A percentile compares a stretch with the other conserved stretches of the same genome.
Evolutionary conservation across 2,329 filamentous ascomycete species (phyloP).

Genomic region (Colletotrichum limetticola): DNA sequence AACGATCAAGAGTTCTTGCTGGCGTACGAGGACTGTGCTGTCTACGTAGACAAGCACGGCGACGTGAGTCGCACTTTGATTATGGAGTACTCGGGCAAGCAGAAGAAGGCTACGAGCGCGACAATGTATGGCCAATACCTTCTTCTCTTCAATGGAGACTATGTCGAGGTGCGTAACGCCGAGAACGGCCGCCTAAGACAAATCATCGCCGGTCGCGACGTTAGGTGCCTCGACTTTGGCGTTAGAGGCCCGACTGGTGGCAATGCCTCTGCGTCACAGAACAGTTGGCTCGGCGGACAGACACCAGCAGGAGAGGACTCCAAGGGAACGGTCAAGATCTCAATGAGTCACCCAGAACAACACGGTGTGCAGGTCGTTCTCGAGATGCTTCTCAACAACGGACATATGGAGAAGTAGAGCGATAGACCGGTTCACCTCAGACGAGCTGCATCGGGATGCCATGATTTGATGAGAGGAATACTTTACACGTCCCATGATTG

Average conservation of each 20-base stretch:
- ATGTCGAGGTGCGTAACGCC: slow-evolving; percentile 96
- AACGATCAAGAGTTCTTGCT: slow-evolving; percentile 93
- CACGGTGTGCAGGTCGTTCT: slow-evolving; percentile 88
- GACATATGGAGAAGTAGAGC: slow-evolving; percentile 66
- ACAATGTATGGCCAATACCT: slow-evolving; percentile 94
- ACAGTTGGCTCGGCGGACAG: slow-evolving; percentile 44
- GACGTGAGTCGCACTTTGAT: slow-evolving; percentile 94
- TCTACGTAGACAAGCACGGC: slow-evolving; percentile 98
- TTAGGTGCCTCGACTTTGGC: slow-evolving; percentile 90
- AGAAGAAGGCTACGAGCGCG: slow-evolving; percentile 80
- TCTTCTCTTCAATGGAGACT: slow-evolving; percentile 93
- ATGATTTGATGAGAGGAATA: slow-evolving; percentile 15
- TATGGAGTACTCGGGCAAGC: slow-evolving; percentile 98
- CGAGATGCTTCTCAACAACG: slow-evolving; percentile 92
- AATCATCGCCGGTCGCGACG: slow-evolving; percentile 91
- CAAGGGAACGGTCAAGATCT: slow-evolving; percentile 88
- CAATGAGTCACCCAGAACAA: slow-evolving; percentile 92
- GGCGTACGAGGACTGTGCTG: slow-evolving; percentile 94
- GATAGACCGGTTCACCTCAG: neutral
- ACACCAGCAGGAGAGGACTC: slow-evolving; percentile 55
- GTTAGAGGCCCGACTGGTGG: slow-evolving; percentile 70
- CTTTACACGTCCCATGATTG: slow-evolving; percentile 7
- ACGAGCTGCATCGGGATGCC: neutral
- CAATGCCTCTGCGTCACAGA: slow-evolving; percentile 46
- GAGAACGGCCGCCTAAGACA: slow-evolving; percentile 94